A percentile compares a stretch with the other conserved stretches of the same genome.
phyloP scores from a whole-genome alignment of 2,329 filamentous ascomycete genomes.

The Fusarium subtropicale region DNA sequence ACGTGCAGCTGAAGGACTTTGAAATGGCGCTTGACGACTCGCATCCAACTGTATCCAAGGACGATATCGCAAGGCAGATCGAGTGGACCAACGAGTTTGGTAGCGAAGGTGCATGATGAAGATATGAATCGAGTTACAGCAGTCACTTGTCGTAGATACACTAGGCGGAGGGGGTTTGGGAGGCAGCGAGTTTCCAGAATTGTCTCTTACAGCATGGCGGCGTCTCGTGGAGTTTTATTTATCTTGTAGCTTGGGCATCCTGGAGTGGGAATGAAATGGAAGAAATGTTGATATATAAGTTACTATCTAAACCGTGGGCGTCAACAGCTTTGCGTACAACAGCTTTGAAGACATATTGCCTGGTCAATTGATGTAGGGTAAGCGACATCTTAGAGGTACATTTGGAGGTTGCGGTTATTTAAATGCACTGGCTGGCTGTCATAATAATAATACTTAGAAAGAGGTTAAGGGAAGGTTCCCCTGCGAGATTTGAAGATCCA shows the following conservation, averaged over 20 bases:
- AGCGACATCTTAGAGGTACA: rapidly evolving
- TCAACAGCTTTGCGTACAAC: background rate
- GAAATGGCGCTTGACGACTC: constrained; percentile 89
- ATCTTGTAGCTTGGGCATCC: constrained; percentile 37
- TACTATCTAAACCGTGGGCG: background rate
- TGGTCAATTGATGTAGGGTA: background rate
- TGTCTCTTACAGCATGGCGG: constrained; percentile 44
- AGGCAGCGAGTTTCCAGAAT: constrained; percentile 40
- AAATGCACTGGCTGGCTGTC: background rate
- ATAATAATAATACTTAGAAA: background rate
- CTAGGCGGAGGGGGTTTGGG: background rate
- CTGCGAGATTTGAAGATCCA: background rate
- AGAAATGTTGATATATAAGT: background rate
- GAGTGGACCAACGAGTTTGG: constrained; percentile 98
- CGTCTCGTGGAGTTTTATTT: constrained; percentile 43
- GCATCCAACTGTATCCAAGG: constrained; percentile 87
- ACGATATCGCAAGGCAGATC: constrained; percentile 84
- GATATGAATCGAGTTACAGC: constrained; percentile 17
- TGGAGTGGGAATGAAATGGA: constrained; percentile 30
- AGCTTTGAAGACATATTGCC: too few species aligned
- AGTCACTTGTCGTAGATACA: constrained; percentile 17
- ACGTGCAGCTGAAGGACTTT: constrained; percentile 91
- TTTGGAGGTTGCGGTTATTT: rapidly evolving
- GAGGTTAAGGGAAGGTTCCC: background rate
- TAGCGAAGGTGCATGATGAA: constrained; percentile 77